phyloP scores from a whole-genome alignment of 768 basidiomycete genomes.

The Rhizopogon sp. region DNA sequence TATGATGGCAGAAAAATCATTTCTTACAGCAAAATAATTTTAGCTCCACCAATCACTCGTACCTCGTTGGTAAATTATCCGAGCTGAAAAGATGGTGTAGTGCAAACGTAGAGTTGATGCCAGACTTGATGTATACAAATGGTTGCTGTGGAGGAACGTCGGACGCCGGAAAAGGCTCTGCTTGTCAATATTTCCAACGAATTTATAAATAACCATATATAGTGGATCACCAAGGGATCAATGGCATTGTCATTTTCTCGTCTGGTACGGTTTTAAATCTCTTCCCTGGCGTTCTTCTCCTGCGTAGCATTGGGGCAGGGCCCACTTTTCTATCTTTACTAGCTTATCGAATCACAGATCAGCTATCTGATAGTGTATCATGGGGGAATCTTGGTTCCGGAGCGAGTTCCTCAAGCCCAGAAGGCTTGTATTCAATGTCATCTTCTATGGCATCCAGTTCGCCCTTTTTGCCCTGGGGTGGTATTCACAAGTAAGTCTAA shows the following conservation, averaged over 20 bases:
- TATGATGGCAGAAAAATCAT: not conserved
- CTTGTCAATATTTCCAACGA: too few species aligned
- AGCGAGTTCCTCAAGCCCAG: conserved; percentile 61
- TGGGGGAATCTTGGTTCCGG: conserved; percentile 70
- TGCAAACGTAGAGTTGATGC: not conserved
- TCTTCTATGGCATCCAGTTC: conserved; percentile 80
- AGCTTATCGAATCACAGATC: not conserved
- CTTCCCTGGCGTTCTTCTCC: not conserved
- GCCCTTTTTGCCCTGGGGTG: conserved; percentile 83
- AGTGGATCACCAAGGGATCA: not conserved
- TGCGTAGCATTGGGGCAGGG: not conserved
- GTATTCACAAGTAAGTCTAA: conserved; percentile 62
- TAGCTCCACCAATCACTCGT: not conserved
- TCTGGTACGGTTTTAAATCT: not conserved
- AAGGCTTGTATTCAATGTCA: conserved; percentile 65
- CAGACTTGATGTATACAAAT: not conserved
- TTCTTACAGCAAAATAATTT: not conserved
- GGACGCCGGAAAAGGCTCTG: not conserved
- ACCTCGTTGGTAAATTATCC: not conserved
- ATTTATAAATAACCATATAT: too few species aligned
- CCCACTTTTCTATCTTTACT: conserved; percentile 3
- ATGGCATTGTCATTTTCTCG: not conserved
- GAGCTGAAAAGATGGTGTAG: not conserved
- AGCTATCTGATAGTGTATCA: conserved; percentile 20
- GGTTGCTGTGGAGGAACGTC: conserved; percentile 5